These are phyloP conservation scores for Flammula alnicola DNA, from an alignment of 1,284 basidiomycete species.

Conservation along the genomic window DNA sequence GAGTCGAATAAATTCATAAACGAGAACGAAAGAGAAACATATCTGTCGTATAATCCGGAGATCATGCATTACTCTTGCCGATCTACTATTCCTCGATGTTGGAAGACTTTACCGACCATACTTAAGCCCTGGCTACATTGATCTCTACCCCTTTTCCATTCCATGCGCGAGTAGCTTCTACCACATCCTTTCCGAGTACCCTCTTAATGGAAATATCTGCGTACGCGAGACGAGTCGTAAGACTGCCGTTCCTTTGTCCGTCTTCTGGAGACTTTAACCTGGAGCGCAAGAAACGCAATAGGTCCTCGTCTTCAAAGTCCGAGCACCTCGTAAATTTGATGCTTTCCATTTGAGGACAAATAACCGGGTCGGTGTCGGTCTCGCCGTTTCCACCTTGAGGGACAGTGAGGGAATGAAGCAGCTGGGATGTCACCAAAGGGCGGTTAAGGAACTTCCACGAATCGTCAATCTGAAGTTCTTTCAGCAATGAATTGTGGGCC, in stretches of 20 bases:
- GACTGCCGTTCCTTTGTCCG: neutral
- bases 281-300: slow-evolving; percentile 8
- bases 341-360: slow-evolving; percentile 12
- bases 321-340: slow-evolving; percentile 13
- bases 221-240: neutral
- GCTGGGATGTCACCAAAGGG: slow-evolving; percentile 8
- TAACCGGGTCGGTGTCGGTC: neutral
- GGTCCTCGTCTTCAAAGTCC: slow-evolving; percentile 5
- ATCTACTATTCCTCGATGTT: neutral
- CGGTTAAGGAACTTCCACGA: slow-evolving; percentile 8
- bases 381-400: neutral
- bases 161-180: slow-evolving; percentile 6
- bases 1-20: too few relatives aligned
- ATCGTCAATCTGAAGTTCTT: slow-evolving; percentile 16
- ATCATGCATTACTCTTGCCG: neutral
- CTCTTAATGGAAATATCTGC: slow-evolving; percentile 8
- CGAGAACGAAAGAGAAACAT: too few relatives aligned
- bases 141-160: neutral
- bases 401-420: slow-evolving; percentile 16
- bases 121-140: slow-evolving; percentile 1
- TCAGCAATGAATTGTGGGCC: slow-evolving; percentile 9
- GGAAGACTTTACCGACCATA: neutral
- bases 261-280: neutral
- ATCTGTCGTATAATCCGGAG: too few relatives aligned
- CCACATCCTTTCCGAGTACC: neutral